Evolutionary conservation across 2,329 filamentous ascomycete genomes (phyloP), one percentile per base, ranked within the genome.

Genomic region (Alternaria ventricosa): DNA sequence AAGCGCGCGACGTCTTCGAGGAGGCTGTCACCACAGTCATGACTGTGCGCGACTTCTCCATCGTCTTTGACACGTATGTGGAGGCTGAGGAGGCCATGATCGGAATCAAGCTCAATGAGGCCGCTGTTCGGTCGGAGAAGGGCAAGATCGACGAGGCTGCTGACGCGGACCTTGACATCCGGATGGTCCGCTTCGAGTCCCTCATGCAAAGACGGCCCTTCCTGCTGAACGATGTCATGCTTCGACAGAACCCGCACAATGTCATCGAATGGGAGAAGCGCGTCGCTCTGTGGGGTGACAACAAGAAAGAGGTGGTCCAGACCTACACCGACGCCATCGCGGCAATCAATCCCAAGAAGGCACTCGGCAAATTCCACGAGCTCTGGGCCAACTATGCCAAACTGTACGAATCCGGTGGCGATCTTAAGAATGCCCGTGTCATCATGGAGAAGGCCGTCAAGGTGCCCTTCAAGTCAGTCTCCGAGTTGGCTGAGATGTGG

Each of bases 371-470:
- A 60, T 97, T 98, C 77, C 93, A 97, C 76, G 92, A 97, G 72
- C 87, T 99, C 18, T 99, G 96, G 96, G 87, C 93, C 55, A 97
- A 95, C 75, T 99, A 98, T 78, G 96, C 95, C 67, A 97, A 96
- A 75, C 95, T 99, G 78, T 99, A 99, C 81, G 96, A 99, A 79
- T 87, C 88, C 30, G 93, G 92, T 3, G 92, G 91, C 6, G 94
- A 98, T 78, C 77, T 98, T 43, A 87, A 89, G 57, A 97, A 90
- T 69, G 94, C 96, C 41, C 88, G 96, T 30, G 87, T 97, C 65
- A 98, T 99, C 74, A 92, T 98, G 88, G 95, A 98, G 79, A 99
- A 98, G 82, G 95, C 95, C 13, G 92, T 97, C 76, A 98, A 97
- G 77, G 96, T 99, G 1, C 94, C 95, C 0, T 99, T 96, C 85